Percentiles rank a stretch among this genome's conserved stretches.
phyloP scores from a whole-genome alignment of 208 protist species.

The Herpetomonas samuelpessoai region DNA sequence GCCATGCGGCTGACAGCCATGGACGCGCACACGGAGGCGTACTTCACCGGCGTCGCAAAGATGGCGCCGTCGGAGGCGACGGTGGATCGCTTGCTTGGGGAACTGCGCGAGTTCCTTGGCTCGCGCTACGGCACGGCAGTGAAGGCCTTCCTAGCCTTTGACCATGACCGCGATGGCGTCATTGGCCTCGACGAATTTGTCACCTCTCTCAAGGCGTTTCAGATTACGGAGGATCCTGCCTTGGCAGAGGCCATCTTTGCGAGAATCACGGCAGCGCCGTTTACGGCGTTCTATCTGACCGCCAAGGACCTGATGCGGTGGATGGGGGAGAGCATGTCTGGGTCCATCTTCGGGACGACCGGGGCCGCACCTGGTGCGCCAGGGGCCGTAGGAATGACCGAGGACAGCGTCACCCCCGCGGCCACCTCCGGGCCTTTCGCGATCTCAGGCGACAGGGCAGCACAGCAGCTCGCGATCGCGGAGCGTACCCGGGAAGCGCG shows the following conservation, averaged over 20 bases:
- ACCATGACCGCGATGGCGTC: conserved; percentile 81
- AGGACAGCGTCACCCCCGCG: background rate
- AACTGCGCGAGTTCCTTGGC: conserved; percentile 62
- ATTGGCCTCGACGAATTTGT: conserved; percentile 75
- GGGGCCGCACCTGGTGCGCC: conserved; percentile 8
- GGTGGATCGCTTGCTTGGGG: conserved; percentile 49
- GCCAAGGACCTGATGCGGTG: conserved; percentile 71
- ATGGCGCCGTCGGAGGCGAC: conserved; percentile 27
- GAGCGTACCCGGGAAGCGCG: conserved; percentile 36
- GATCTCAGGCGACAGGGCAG: conserved; percentile 23
- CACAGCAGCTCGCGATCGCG: conserved; percentile 43
- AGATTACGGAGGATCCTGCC: conserved; percentile 67
- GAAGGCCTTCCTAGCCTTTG: conserved; percentile 82
- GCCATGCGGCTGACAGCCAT: conserved; percentile 70
- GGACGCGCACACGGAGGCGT: conserved; percentile 79
- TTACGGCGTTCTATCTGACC: conserved; percentile 65
- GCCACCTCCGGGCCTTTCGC: conserved; percentile 4
- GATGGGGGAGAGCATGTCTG: conserved; percentile 44
- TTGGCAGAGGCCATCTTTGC: conserved; percentile 60
- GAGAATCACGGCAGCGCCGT: conserved; percentile 32
- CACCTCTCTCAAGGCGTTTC: conserved; percentile 48
- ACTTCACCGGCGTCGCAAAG: conserved; percentile 32
- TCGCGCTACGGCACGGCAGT: conserved; percentile 70
- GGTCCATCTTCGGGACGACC: no score
- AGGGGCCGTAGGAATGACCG: background rate